These are phyloP conservation scores for Populus alba DNA, from an alignment of 345 rosid species.

Conservation along the genomic window DNA sequence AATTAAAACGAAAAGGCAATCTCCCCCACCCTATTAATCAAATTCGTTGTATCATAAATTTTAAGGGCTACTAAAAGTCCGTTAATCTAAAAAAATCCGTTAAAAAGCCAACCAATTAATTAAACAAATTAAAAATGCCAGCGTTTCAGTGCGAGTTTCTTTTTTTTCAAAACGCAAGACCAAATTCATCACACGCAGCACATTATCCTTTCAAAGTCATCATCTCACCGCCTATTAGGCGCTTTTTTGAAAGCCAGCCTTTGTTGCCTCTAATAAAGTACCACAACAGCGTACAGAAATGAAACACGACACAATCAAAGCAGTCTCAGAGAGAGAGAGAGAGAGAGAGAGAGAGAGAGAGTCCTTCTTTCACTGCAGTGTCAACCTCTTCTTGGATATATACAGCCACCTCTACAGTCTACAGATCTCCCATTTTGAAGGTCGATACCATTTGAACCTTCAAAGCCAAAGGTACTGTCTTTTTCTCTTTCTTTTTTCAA, in stretches of 20 bases:
- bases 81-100: too few relatives aligned
- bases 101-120: too few relatives aligned
- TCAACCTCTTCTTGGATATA: not conserved
- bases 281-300: not conserved
- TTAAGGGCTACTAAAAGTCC: too few relatives aligned
- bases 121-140: too few relatives aligned
- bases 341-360: not conserved
- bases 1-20: not conserved
- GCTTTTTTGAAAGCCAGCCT: not conserved
- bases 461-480: not conserved
- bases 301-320: not conserved
- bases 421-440: not conserved
- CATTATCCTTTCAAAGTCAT: too few relatives aligned
- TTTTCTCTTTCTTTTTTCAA: not conserved
- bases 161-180: not conserved
- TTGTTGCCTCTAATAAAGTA: not conserved
- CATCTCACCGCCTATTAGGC: too few relatives aligned
- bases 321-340: not conserved
- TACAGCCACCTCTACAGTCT: not conserved
- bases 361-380: not conserved
- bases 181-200: not conserved
- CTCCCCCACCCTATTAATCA: not conserved
- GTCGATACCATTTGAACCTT: not conserved
- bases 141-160: too few relatives aligned
- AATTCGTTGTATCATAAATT: too few relatives aligned